Base-by-base conservation (phyloP, 148 eudicot species). In the Heliamphora exappendiculata region DNA sequence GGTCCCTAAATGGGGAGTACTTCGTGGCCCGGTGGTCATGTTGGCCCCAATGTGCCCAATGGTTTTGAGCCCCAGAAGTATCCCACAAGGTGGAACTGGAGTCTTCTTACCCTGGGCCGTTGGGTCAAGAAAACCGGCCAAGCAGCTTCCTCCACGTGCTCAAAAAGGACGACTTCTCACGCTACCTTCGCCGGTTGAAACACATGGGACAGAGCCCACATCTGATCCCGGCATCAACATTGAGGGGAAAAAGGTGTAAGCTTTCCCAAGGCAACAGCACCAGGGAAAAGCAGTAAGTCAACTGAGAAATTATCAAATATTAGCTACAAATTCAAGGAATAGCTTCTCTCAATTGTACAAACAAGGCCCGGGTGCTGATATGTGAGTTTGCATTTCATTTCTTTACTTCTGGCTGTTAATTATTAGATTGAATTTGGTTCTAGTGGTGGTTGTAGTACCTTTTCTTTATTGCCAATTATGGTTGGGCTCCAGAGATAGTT, bases 131-230 rank as follows among this genome's bases (percentile, higher is more conserved):
- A 95, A 88, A 74, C 93, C 80, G 0, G 82, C 90, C 0, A 91
- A 79, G 75, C 91, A 89, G 34, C 94, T 92, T 44, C 99, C 99
- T 26, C 99, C 99, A 28, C 89, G 99, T 13, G 89, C 96, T 33
- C 96, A 82, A 70, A 92, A 81, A 76, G 86, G 88, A 13, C 84
- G 91, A 67, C 70, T 78, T 77, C 89, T 86, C 17, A 77, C 91
- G 14, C 82, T 86, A n/a, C 78, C 88, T 54, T 62, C 88, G 4
- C 58, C 82, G 2, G 82, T 37, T 41, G 89, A 85, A 54, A 44
- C 76, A 9, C 81, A 78, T 6, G 78, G 78, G 49, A 28, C 84
- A 4, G 91, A 84, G 70, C 76, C 83, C 55, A 79, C 79, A 80
- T 82, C 98, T 60, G 87, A 67, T 67, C 34, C 19, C 0, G 9